These are phyloP conservation scores for Yamagishiella unicocca DNA, from an alignment of 139 green algal species.

Conservation along the genomic window DNA sequence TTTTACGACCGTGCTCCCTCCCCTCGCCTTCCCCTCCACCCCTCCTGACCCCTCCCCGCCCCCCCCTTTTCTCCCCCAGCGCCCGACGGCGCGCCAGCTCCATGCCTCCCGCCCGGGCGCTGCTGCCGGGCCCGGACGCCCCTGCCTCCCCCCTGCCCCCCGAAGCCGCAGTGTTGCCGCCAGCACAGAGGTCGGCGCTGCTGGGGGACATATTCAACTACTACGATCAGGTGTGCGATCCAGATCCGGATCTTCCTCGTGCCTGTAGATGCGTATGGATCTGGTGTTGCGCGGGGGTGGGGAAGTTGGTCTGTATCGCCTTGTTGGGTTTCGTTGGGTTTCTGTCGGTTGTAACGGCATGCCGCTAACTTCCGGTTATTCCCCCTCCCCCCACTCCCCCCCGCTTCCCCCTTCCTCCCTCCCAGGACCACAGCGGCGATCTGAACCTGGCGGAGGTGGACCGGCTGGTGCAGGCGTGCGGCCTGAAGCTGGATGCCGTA, in stretches of 20 bases:
- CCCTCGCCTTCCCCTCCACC: not conserved
- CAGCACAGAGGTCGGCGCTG: conserved; percentile 1
- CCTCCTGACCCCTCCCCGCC: not conserved
- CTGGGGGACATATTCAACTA: conserved; percentile 27
- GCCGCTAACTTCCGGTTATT: too few species aligned
- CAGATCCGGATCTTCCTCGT: too few species aligned
- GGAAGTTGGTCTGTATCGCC: too few species aligned
- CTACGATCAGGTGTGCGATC: conserved; percentile 39
- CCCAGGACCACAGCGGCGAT: conserved; percentile 42
- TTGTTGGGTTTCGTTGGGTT: too few species aligned
- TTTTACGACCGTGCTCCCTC: not conserved
- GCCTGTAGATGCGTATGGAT: too few species aligned
- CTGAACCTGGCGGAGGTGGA: conserved; percentile 18
- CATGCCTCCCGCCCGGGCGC: not conserved
- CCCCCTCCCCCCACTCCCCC: not conserved
- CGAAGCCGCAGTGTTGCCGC: conserved; percentile 32
- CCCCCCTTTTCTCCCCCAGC: not conserved
- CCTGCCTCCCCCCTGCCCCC: conserved; percentile 22
- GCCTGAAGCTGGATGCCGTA: not conserved
- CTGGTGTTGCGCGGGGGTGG: too few species aligned
- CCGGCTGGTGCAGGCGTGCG: conserved; percentile 18
- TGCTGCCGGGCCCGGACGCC: conserved; percentile 12
- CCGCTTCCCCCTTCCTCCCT: not conserved
- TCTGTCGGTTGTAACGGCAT: too few species aligned
- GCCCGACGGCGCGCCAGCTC: not conserved